Base-by-base conservation (phyloP, 2,329 filamentous ascomycete genomes). In the Bipolaris zeicola region DNA sequence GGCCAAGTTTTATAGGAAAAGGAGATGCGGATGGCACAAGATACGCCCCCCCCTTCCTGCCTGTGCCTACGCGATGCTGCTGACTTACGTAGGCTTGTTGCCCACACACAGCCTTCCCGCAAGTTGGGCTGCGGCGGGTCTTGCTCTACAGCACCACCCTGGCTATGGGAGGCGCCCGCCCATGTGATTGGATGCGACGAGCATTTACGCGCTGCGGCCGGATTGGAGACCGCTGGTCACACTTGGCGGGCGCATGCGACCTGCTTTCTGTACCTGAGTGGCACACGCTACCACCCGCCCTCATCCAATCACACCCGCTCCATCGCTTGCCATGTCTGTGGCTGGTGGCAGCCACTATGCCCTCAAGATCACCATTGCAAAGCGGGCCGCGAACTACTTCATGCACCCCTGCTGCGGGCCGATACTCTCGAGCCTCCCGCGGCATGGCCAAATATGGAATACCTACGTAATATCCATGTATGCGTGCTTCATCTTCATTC, bases 121-220 rank as follows among this genome's bases (percentile, higher is more conserved):
- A 50, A 56, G 63, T 69, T 66, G 69, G 64, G 65, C 67, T 64
- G 57, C 62, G 44, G 63, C 62, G 60, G 57, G 55, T 59, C 65
- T 58, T 28, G 41, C 50, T 50, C 41, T 47, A 52, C 57, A 47
- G 31, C 55, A 56, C 34, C 57, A 56, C 53, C 39, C 49, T 42
- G 49, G 57, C 58, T 60, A 58, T 59, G 61, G 58, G 59, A 64
- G 44, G 61, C 58, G 57, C 58, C 60, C 55, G 49, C 34, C 5
- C 51, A 34, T 62, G 53, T 69, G 55, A 72, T 72, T 72, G 70
- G 68, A 11, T 45, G 20, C 13, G 46, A 28, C 22, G 22, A 54
- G 41, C 45, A 48, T 62, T 60, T 71, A 72, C 67, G 67, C 70
- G 69, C 71, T 62, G 66, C 62, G 70, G 62, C 70, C 70, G 67